A percentile compares a stretch with the other conserved stretches of the same genome.
Conservation (phyloP, 2,329 filamentous ascomycete genomes). For the Boeremia lycopersici region DNA sequence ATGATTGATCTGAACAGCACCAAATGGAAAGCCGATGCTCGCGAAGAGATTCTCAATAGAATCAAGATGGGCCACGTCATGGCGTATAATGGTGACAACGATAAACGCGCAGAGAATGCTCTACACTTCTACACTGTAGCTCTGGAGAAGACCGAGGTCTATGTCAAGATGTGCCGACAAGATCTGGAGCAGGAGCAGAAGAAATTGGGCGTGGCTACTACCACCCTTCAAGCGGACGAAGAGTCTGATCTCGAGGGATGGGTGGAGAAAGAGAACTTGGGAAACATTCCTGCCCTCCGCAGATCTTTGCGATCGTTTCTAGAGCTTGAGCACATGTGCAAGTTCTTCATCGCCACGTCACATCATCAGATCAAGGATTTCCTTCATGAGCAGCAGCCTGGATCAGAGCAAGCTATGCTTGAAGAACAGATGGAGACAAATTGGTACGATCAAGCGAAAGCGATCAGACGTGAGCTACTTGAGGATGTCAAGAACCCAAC, state of each 20-base stretch:
- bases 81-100: constrained; percentile 71
- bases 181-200: constrained; percentile 62
- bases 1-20: constrained; percentile 89
- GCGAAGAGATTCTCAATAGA: constrained; percentile 66
- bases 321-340: constrained; percentile 79
- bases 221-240: constrained; percentile 38
- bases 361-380: constrained; percentile 83
- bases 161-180: constrained; percentile 68
- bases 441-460: constrained; percentile 79
- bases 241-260: constrained; percentile 46
- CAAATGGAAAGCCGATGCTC: constrained; percentile 70
- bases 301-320: constrained; percentile 73
- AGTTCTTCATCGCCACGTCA: constrained; percentile 84
- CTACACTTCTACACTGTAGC: constrained; percentile 70
- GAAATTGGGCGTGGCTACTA: constrained; percentile 31
- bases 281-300: constrained; percentile 63
- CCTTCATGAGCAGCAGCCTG: constrained; percentile 63
- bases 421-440: constrained; percentile 74
- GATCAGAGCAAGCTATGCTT: constrained; percentile 68
- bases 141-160: constrained; percentile 46
- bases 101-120: constrained; percentile 64
- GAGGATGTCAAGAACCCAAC: constrained; percentile 63
- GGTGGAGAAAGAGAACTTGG: constrained; percentile 47
- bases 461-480: constrained; percentile 79
- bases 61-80: constrained; percentile 77